phyloP scores from a whole-genome alignment of 1,284 basidiomycete genomes.

The Cutaneotrichosporon arboriforme region DNA sequence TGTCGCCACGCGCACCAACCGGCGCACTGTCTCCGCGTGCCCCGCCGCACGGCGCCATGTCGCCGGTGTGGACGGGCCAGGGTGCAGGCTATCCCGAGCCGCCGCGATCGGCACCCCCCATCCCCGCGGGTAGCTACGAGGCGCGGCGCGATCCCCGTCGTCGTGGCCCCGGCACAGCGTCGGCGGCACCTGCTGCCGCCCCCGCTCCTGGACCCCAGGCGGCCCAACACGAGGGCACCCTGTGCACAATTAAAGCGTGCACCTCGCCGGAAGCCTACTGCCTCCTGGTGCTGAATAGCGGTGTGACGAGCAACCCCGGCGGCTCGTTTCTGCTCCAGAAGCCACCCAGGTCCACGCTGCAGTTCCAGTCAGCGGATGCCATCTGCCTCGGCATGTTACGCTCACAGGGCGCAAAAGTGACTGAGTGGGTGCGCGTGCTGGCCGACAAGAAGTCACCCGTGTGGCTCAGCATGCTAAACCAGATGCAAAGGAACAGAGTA shows the following conservation, averaged over 20 bases:
- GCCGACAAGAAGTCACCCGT: background rate
- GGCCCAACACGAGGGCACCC: background rate
- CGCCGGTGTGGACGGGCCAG: background rate
- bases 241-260: no score
- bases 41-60: background rate
- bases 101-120: background rate
- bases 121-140: background rate
- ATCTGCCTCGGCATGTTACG: constrained; percentile 6
- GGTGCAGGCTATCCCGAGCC: background rate
- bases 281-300: no score
- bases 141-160: constrained; percentile 5
- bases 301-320: no score
- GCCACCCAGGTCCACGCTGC: no score
- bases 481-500: background rate
- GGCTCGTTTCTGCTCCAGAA: no score
- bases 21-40: background rate
- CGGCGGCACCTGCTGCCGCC: background rate
- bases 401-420: constrained; percentile 12
- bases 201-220: background rate
- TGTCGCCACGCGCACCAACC: background rate
- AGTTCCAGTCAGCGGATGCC: background rate
- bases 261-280: no score
- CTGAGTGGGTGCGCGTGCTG: constrained; percentile 19
- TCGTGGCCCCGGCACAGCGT: background rate
- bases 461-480: background rate